These are phyloP conservation scores for Herpetomonas samuelpessoai DNA, from an alignment of 208 protist genomes.

Conservation along the genomic window DNA sequence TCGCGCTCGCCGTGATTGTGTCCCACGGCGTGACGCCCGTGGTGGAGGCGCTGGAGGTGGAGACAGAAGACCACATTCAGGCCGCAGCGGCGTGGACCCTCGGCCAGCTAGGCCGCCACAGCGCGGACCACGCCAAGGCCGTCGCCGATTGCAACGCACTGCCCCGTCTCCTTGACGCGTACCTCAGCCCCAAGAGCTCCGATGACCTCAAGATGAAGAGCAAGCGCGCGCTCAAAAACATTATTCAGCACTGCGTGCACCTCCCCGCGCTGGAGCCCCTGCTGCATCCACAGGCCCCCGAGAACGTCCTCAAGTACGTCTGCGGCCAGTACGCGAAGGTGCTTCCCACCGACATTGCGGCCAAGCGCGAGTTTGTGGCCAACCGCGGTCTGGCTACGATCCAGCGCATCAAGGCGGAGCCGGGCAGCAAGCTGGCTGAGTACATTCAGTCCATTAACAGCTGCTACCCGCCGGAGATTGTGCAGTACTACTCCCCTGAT, in stretches of 20 bases:
- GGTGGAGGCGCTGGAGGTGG: constrained; percentile 88
- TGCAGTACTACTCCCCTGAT: constrained; percentile 98
- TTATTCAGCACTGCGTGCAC: constrained; percentile 96
- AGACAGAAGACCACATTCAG: constrained; percentile 95
- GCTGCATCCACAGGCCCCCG: constrained; percentile 92
- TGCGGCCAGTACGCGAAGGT: constrained; percentile 98
- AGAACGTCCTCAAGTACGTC: constrained; percentile 97
- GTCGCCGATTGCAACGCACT: constrained; percentile 96
- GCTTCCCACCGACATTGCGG: constrained; percentile 96
- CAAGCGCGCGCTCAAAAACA: constrained; percentile 95
- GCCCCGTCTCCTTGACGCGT: constrained; percentile 91
- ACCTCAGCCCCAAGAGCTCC: constrained; percentile 82
- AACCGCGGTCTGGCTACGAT: constrained; percentile 92
- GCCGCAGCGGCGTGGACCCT: constrained; percentile 93
- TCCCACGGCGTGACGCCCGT: constrained; percentile 92
- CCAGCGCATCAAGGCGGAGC: constrained; percentile 96
- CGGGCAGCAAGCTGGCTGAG: constrained; percentile 94
- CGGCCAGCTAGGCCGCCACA: constrained; percentile 96
- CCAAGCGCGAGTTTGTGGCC: constrained; percentile 96
- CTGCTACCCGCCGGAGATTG: constrained; percentile 98
- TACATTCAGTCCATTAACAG: constrained; percentile 97
- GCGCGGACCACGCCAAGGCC: constrained; percentile 96
- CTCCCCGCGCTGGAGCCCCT: constrained; percentile 96
- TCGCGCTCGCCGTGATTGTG: constrained; percentile 96
- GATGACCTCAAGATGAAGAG: constrained; percentile 96